phyloP scores from a whole-genome alignment of 768 basidiomycete genomes.

The Boletus speciosus region DNA sequence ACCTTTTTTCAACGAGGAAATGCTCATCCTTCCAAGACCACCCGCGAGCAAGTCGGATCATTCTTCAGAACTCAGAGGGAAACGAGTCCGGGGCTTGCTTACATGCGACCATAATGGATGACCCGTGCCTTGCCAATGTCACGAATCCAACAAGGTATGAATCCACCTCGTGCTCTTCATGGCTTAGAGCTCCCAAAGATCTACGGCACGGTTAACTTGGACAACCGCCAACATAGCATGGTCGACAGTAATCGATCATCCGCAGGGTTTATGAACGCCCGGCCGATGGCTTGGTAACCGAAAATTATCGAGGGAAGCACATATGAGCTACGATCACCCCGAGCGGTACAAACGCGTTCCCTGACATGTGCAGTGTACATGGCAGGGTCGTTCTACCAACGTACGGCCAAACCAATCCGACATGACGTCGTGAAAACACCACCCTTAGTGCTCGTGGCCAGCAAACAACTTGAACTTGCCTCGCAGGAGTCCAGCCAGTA shows the following conservation, averaged over 20 bases:
- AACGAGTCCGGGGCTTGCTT: not conserved
- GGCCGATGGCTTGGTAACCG: constrained; percentile 13
- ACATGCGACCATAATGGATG: not conserved
- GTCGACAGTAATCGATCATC: not conserved
- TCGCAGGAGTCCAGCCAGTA: not conserved
- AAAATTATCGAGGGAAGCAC: not conserved
- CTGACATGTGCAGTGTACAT: not conserved
- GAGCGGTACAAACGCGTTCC: not conserved
- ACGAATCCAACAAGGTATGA: not conserved
- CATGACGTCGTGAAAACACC: not conserved
- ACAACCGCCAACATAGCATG: not conserved
- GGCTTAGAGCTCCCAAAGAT: not conserved
- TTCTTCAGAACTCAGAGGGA: not conserved
- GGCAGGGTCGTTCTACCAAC: constrained; percentile 2
- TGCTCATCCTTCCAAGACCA: not conserved
- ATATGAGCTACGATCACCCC: not conserved
- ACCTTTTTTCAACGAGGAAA: no score
- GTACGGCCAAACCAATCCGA: not conserved
- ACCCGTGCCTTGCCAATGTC: not conserved
- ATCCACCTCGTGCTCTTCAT: not conserved
- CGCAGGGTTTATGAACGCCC: not conserved
- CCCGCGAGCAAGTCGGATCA: not conserved
- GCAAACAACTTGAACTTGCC: not conserved
- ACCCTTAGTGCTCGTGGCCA: not conserved
- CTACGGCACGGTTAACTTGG: not conserved